These are phyloP conservation scores for Friedmanniomyces simplex DNA, from an alignment of 495 filamentous ascomycete genomes.

Conservation along the genomic window DNA sequence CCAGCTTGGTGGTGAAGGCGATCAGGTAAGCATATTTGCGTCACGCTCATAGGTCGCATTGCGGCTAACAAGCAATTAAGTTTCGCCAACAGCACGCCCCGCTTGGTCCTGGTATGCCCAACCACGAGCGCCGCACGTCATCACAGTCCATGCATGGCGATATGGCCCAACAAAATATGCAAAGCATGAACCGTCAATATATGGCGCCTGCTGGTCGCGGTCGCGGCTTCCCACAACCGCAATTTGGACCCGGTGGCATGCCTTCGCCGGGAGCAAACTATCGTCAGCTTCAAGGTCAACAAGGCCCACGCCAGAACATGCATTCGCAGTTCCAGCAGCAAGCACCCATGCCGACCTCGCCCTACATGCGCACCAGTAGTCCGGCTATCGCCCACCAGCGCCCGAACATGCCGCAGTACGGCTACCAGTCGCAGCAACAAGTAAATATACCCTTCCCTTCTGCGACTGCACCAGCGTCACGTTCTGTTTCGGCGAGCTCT, in stretches of 20 bases:
- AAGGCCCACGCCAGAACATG: slow-evolving; percentile 48
- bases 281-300: slow-evolving; percentile 49
- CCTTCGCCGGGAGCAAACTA: slow-evolving; percentile 53
- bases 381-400: slow-evolving; percentile 59
- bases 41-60: not conserved
- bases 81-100: slow-evolving; percentile 11
- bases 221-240: slow-evolving; percentile 39
- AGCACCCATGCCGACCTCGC: slow-evolving; percentile 19
- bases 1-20: slow-evolving; percentile 54
- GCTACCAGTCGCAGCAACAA: slow-evolving; percentile 49
- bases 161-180: slow-evolving; percentile 51
- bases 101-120: slow-evolving; percentile 50
- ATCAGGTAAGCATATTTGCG: slow-evolving; percentile 50
- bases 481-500: not conserved
- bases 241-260: slow-evolving; percentile 48
- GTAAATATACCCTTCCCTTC: slow-evolving; percentile 54
- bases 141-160: slow-evolving; percentile 72
- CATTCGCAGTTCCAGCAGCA: slow-evolving; percentile 53
- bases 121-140: slow-evolving; percentile 72
- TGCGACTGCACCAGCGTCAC: slow-evolving; percentile 25
- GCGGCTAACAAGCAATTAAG: not conserved
- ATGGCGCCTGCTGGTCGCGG: slow-evolving; percentile 51
- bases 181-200: slow-evolving; percentile 36
- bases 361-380: slow-evolving; percentile 39
- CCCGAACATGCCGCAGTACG: slow-evolving; percentile 55